phyloP scores from a whole-genome alignment of 164 flowering plant genomes.

The Liquidambar formosana region DNA sequence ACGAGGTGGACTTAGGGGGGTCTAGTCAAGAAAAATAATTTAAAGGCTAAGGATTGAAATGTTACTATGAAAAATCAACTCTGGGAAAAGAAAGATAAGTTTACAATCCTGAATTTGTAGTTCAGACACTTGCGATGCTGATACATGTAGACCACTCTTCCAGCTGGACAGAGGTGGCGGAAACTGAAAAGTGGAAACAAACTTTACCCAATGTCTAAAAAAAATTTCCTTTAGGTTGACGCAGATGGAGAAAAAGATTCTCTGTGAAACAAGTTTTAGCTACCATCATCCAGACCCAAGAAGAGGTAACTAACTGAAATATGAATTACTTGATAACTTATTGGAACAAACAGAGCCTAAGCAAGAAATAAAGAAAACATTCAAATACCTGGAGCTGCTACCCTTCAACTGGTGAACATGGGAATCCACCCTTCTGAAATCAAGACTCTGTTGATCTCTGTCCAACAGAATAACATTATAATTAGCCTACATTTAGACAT shows the following conservation, averaged over 20 bases:
- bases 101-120: too few relatives aligned
- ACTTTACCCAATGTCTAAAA: too few relatives aligned
- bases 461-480: neutral
- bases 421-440: slow-evolving; percentile 54
- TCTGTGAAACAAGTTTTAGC: neutral
- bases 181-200: too few relatives aligned
- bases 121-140: too few relatives aligned
- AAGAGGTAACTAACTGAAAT: neutral
- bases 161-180: neutral
- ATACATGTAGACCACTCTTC: neutral
- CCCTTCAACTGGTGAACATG: slow-evolving; percentile 72
- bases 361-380: neutral
- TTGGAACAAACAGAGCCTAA: neutral
- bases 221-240: too few relatives aligned
- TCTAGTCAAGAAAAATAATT: too few relatives aligned
- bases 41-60: neutral
- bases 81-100: too few relatives aligned
- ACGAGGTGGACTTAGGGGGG: too few relatives aligned
- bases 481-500: neutral
- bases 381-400: slow-evolving; percentile 60
- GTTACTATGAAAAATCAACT: neutral
- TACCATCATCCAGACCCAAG: neutral
- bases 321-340: neutral
- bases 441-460: slow-evolving; percentile 41
- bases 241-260: too few relatives aligned